Conservation (phyloP, 805 yeast species). For the Wickerhamomyces subpelliculosus region DNA sequence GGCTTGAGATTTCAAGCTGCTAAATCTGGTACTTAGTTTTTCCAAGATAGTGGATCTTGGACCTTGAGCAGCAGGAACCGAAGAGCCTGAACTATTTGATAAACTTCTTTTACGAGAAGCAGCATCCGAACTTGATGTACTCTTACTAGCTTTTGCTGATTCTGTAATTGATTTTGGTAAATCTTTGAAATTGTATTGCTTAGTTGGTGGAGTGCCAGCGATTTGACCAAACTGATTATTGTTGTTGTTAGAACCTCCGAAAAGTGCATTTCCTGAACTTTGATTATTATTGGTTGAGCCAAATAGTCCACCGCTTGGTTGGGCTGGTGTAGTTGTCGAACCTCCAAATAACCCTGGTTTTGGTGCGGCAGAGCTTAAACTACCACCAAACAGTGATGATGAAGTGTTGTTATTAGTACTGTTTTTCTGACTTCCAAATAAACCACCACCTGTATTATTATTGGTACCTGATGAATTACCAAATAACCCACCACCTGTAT, state of each 20-base stretch:
- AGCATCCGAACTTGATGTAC: slow-evolving; percentile 2
- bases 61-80: slow-evolving; percentile 8
- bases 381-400: not conserved
- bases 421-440: slow-evolving; percentile 7
- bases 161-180: slow-evolving; percentile 34
- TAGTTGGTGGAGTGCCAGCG: slow-evolving; percentile 25
- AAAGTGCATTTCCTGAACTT: not conserved
- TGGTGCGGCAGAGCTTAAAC: slow-evolving; percentile 1
- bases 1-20: slow-evolving; percentile 16
- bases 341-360: slow-evolving; percentile 8
- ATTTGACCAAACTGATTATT: slow-evolving; percentile 13
- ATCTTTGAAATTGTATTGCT: slow-evolving; percentile 23
- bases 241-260: not conserved
- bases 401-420: not conserved
- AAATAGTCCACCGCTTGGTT: not conserved
- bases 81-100: slow-evolving; percentile 15
- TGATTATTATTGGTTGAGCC: slow-evolving; percentile 3
- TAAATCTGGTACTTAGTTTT: slow-evolving; percentile 29
- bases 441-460: slow-evolving; percentile 7
- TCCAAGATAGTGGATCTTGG: slow-evolving; percentile 24
- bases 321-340: not conserved
- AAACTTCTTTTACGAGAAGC: slow-evolving; percentile 19
- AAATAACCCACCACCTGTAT: slow-evolving; percentile 11
- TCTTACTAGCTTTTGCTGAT: slow-evolving; percentile 16
- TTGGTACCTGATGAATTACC: slow-evolving; percentile 5